phyloP scores from a whole-genome alignment of 139 green algal species.

The Chlamydomonas asymmetrica region DNA sequence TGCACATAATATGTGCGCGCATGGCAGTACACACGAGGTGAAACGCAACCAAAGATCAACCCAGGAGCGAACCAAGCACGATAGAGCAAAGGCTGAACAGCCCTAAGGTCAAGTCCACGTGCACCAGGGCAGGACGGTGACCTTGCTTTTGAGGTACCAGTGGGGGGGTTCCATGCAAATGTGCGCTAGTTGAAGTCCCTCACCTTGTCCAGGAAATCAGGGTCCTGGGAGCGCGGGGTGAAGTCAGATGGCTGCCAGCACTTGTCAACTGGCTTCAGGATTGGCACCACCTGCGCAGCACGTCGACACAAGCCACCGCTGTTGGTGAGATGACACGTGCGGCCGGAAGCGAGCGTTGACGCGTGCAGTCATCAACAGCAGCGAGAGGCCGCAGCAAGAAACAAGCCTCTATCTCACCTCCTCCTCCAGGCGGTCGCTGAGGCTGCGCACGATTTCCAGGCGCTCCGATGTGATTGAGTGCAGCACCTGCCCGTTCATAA shows the following conservation, averaged over 20 bases:
- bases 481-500: slow-evolving; percentile 72
- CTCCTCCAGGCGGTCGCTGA: slow-evolving; percentile 64
- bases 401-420: slow-evolving; percentile 35
- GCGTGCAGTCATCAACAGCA: neutral
- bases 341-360: no score
- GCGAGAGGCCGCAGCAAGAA: neutral
- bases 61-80: no score
- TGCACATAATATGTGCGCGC: slow-evolving; percentile 46
- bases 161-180: no score
- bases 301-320: neutral
- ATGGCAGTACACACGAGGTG: no score
- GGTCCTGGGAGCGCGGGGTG: slow-evolving; percentile 83
- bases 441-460: slow-evolving; percentile 65
- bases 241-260: slow-evolving; percentile 97
- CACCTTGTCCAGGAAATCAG: slow-evolving; percentile 92
- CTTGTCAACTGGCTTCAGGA: slow-evolving; percentile 84
- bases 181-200: neutral
- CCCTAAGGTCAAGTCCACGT: no score
- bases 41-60: no score
- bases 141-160: no score
- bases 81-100: no score
- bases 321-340: no score
- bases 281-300: slow-evolving; percentile 60
- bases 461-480: slow-evolving; percentile 71
- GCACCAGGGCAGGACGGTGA: no score